These are phyloP conservation scores for Ramaria rubella DNA, from an alignment of 768 basidiomycete species.

Conservation along the genomic window DNA sequence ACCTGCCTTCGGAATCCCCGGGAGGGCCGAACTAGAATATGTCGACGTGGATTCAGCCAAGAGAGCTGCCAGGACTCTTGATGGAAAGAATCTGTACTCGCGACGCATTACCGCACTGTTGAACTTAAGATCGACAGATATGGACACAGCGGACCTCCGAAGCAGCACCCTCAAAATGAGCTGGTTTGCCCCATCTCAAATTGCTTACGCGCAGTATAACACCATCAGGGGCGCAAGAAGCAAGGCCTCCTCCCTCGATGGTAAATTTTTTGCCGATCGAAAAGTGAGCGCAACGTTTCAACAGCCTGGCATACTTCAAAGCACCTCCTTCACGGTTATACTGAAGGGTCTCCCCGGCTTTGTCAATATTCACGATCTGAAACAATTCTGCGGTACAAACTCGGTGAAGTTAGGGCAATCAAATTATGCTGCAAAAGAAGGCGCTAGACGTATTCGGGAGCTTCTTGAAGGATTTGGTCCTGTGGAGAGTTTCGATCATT, in stretches of 20 bases:
- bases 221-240: conserved; percentile 40
- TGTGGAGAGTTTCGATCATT: conserved; percentile 39
- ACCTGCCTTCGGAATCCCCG: conserved; percentile 30
- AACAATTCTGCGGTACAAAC: conserved; percentile 32
- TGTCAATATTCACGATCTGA: conserved; percentile 30
- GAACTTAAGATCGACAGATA: conserved; percentile 31
- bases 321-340: conserved; percentile 55
- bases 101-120: conserved; percentile 39
- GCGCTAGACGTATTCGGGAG: conserved; percentile 33
- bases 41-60: conserved; percentile 42
- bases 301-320: conserved; percentile 34
- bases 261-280: conserved; percentile 31
- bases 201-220: conserved; percentile 59
- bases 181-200: conserved; percentile 52
- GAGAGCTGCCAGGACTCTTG: conserved; percentile 44
- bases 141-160: conserved; percentile 34
- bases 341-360: conserved; percentile 47
- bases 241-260: conserved; percentile 41
- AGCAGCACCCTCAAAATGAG: conserved; percentile 52
- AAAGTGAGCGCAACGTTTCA: conserved; percentile 45
- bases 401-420: conserved; percentile 47
- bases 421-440: conserved; percentile 34
- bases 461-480: conserved; percentile 33
- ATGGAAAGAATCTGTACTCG: conserved; percentile 38
- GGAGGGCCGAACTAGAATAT: conserved; percentile 41